Base-by-base conservation (phyloP, 2,329 filamentous ascomycete species). In the Aureobasidium melanogenum region DNA sequence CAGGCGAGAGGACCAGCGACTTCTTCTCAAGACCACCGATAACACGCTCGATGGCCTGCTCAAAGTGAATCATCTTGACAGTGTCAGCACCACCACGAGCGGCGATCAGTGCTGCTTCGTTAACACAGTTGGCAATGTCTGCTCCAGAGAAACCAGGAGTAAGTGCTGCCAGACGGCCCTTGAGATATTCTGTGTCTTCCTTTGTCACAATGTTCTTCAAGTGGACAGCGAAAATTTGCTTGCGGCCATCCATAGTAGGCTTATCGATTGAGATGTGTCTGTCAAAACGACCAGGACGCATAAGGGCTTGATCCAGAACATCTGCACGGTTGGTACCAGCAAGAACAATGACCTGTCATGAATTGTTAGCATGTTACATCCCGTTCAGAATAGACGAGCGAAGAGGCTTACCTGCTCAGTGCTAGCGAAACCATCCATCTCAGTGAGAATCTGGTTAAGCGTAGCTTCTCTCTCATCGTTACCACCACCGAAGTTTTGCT, bases 341-440 rank as follows among this genome's bases (percentile, higher is more conserved):
- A 64, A 99, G 83, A 34, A 99, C 94, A 58, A 99, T 93, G 44
- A 99, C 89, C 56, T 59, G n/a, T 39, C 15, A 4, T 2, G 14
- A n/a, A 38, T 1, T 3, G 26, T 58, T 48, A 58, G 55, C 3
- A 28, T 19, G 12, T n/a, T 19, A 19, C 3, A 10, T 19, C 26
- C 14, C 19, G 9, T 48, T 15, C 2, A 7, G 14, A 5, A 24
- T n/a, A n/a, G n/a, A n/a, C n/a, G n/a, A n/a, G n/a, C n/a, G n/a
- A n/a, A 6, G 3, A 46, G 15, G 19, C 56, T 30, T 10, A 59
- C 56, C 77, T 97, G 93, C 70, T 97, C 93, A 2, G 88, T 85
- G 8, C 93, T 97, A 76, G 97, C 97, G 85, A 97, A 97, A 62
- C 93, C 94, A 73, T 99, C 94, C 94, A 99, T 99, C 75, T 99